Percentiles rank a stretch among this genome's conserved stretches.
These are phyloP conservation scores for Chenopodium berlandieri DNA, from an alignment of 148 eudicot species.

Conservation along the genomic window DNA sequence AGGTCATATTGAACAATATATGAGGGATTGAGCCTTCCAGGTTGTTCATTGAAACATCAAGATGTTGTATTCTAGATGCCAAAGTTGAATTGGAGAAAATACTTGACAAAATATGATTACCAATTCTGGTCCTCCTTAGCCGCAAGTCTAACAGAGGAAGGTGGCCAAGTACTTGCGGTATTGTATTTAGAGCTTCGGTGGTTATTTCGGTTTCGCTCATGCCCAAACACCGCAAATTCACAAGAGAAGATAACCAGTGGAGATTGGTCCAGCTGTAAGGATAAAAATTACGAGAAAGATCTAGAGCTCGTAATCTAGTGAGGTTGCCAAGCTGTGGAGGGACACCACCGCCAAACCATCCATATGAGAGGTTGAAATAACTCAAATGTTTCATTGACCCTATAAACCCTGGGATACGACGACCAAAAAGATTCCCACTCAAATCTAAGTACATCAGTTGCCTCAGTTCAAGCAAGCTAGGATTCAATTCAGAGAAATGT, in stretches of 20 bases:
- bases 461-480: constrained; percentile 12
- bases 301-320: constrained; percentile 25
- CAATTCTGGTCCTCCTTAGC: no score
- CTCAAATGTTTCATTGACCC: constrained; percentile 39
- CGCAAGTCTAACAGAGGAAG: constrained; percentile 22
- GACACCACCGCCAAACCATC: constrained; percentile 15
- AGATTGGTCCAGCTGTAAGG: background rate
- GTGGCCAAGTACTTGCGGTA: background rate
- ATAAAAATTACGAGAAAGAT: constrained; percentile 12
- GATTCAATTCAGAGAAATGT: background rate
- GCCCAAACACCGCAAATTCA: constrained; percentile 5
- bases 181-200: background rate
- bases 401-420: constrained; percentile 34
- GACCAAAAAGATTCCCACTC: no score
- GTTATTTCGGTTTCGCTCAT: background rate
- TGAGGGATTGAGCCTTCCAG: constrained; percentile 16
- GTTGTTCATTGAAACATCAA: constrained; percentile 20
- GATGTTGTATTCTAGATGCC: constrained; percentile 3
- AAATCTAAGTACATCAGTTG: constrained; percentile 26
- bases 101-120: background rate
- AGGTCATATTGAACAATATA: background rate
- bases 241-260: constrained; percentile 20
- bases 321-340: constrained; percentile 39
- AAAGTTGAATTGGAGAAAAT: constrained; percentile 11
- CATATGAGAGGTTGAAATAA: constrained; percentile 37